Evolutionary conservation across 257 asterid species (phyloP), one percentile per base, ranked within the genome.

Genomic region (Nicotiana tomentosiformis): DNA sequence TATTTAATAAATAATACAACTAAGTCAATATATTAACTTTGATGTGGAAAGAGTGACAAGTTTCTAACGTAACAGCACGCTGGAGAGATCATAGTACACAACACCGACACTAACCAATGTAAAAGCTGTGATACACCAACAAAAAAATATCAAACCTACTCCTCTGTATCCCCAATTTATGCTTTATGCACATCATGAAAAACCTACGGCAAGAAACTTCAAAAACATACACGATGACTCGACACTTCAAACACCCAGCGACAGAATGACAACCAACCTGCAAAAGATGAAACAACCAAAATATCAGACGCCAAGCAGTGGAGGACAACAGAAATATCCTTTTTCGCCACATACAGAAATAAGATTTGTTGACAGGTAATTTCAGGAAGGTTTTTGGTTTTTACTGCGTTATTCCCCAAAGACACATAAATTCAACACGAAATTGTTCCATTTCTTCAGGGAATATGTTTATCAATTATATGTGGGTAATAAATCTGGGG

Each of bases 131-230:
- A 23, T 15, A 76, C 43, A 49, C 16, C 17, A 53, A 51, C 26
- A 15, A 74, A 11, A 5, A 74, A 51, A 26, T 7, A 8, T 51
- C 64, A 26, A 61, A 51, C 80, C 80, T 58, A 26, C 43, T 26
- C 9, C 10, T 33, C 37, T 49, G 51, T 43, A 43, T 43, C 51
- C 64, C 2, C 62, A 61, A 15, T 51, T 74, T 12, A 74, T 51
- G 80, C 43, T 51, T 49, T 26, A 74, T 74, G 80, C 80, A 51
- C 80, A 74, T 26, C 51, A 74, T 51, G 43, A 58, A 49, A 74
- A 49, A 74, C 18, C 39, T 76, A 74, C 16, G 80, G 80, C 62
- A 26, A 39, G 51, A 43, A 74, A 51, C 26, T 74, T 74, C 26
- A 35, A 43, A 49, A 74, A 26, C 64, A 74, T 8, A 49, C 46